Evolutionary conservation across 2,329 filamentous ascomycete species (phyloP).

Genomic region (Monilinia fructicola): DNA sequence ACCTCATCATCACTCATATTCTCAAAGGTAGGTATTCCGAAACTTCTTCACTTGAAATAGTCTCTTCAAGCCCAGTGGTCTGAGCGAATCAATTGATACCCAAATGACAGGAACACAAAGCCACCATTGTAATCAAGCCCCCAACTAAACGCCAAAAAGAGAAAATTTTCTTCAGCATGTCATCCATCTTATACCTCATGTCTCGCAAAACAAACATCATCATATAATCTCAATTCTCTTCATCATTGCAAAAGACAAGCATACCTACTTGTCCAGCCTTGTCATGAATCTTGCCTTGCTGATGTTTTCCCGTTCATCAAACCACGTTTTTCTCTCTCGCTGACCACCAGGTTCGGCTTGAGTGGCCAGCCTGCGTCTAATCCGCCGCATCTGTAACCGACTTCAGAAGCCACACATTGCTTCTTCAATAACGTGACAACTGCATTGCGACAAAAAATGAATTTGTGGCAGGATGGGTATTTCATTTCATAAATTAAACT

Average conservation of each 20-base stretch:
- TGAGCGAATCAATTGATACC: neutral
- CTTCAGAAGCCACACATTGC: neutral
- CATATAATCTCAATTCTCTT: neutral
- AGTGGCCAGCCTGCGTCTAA: neutral
- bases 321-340: neutral
- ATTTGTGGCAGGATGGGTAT: neutral
- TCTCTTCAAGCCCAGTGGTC: neutral
- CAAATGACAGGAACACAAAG: neutral
- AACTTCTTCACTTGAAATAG: neutral
- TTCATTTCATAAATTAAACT: neutral
- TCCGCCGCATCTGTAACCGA: constrained; percentile 9
- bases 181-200: neutral
- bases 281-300: neutral
- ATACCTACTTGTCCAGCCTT: neutral
- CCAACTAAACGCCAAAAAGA: neutral
- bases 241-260: neutral
- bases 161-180: neutral
- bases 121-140: neutral
- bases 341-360: neutral
- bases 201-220: neutral
- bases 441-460: neutral
- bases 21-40: neutral
- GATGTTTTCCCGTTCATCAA: neutral
- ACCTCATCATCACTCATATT: neutral
- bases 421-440: neutral